phyloP scores from a whole-genome alignment of 2,329 filamentous ascomycete genomes.

The Alternaria sp. region DNA sequence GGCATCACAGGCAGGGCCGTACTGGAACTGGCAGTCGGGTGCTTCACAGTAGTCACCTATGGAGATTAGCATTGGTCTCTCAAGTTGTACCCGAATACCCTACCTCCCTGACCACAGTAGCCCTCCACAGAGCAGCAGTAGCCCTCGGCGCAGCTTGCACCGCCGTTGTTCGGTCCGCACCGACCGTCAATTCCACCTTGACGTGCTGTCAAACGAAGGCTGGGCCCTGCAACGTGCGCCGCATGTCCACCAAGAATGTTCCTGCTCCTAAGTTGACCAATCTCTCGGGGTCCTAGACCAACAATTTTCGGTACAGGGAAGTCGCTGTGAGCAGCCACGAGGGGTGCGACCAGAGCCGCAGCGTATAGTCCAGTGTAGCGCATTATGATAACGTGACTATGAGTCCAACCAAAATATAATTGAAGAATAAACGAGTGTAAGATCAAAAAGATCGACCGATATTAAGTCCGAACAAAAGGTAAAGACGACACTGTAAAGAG shows the following conservation, averaged over 20 bases:
- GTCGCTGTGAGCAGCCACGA: conserved; percentile 41
- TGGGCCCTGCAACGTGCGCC: conserved; percentile 21
- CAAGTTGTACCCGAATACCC: background rate
- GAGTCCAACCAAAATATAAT: background rate
- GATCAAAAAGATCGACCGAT: conserved; percentile 4
- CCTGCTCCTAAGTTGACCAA: conserved; percentile 31
- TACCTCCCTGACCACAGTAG: conserved; percentile 37
- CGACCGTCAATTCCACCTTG: conserved; percentile 42
- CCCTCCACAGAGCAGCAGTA: conserved; percentile 44
- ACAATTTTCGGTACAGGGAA: conserved; percentile 42
- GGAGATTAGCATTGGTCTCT: background rate
- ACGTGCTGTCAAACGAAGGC: conserved; percentile 30
- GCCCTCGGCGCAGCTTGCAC: conserved; percentile 39
- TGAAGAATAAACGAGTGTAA: conserved; percentile 6
- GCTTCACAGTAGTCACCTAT: conserved; percentile 61
- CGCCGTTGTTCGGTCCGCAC: conserved; percentile 36
- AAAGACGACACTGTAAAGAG: conserved; percentile 20
- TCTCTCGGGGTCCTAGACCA: conserved; percentile 32
- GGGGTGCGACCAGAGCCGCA: conserved; percentile 34
- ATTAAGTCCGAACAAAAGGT: conserved; percentile 3
- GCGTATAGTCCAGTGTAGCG: conserved; percentile 39
- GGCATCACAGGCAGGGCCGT: conserved; percentile 65
- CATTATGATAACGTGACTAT: conserved; percentile 26
- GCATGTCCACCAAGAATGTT: conserved; percentile 26
- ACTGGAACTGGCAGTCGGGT: conserved; percentile 67